Percentiles rank a stretch among this genome's conserved stretches.
phyloP scores from a whole-genome alignment of 2,329 filamentous ascomycete genomes.

The Cladosporium sp. region DNA sequence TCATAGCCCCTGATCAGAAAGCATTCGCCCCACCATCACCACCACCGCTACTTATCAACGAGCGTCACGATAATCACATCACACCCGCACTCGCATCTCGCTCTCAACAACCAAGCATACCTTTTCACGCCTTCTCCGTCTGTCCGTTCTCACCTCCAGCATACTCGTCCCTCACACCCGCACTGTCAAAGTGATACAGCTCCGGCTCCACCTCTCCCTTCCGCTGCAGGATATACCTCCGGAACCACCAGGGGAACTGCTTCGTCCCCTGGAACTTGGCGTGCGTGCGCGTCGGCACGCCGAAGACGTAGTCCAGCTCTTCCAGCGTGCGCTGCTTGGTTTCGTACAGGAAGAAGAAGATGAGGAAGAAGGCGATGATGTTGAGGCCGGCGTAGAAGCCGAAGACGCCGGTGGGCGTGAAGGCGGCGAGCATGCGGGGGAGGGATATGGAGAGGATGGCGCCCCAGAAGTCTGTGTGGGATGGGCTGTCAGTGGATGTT shows the following conservation, averaged over 20 bases:
- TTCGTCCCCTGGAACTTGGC: conserved; percentile 30
- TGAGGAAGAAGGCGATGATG: conserved; percentile 60
- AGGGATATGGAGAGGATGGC: conserved; percentile 53
- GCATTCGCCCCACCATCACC: no score
- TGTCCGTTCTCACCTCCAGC: background rate
- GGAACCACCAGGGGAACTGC: conserved; percentile 47
- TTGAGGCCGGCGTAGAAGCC: conserved; percentile 63
- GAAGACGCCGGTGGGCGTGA: conserved; percentile 57
- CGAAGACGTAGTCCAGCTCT: conserved; percentile 51
- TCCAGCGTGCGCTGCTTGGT: conserved; percentile 49
- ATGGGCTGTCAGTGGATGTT: no score
- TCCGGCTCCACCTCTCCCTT: conserved; percentile 23
- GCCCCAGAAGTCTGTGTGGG: conserved; percentile 45
- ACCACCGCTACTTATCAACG: background rate
- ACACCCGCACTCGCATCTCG: background rate
- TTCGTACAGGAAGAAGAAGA: conserved; percentile 54
- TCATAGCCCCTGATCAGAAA: background rate
- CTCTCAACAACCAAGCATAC: no score
- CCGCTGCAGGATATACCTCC: conserved; percentile 27
- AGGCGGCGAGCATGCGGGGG: conserved; percentile 47
- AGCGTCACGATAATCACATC: background rate
- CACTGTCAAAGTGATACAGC: conserved; percentile 40
- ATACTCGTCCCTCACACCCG: background rate
- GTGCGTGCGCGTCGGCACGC: conserved; percentile 47
- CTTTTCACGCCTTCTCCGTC: background rate